These are phyloP conservation scores for Sherardia arvensis DNA, from an alignment of 257 asterid species.

Conservation along the genomic window DNA sequence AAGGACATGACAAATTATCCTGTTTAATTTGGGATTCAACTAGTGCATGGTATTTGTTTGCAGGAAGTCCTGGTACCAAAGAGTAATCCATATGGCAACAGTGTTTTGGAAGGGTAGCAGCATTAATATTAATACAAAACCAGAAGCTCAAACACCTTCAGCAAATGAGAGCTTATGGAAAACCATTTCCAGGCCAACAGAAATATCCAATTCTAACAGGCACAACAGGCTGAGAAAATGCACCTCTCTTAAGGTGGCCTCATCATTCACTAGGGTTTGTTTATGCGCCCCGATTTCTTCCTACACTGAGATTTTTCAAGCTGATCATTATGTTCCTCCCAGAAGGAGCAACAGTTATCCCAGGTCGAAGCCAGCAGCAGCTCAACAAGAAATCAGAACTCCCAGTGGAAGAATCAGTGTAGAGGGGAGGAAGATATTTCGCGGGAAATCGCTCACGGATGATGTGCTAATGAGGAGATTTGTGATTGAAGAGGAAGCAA, in stretches of 20 bases:
- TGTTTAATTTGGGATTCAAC: no score
- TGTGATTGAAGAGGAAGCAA: constrained; percentile 80
- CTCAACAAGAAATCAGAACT: constrained; percentile 31
- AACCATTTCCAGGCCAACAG: constrained; percentile 37
- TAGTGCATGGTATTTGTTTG: neutral
- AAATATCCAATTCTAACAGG: constrained; percentile 23
- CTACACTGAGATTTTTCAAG: constrained; percentile 64
- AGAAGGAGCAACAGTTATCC: constrained; percentile 73
- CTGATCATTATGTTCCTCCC: constrained; percentile 41
- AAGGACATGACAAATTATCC: no score
- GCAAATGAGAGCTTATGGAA: constrained; percentile 36
- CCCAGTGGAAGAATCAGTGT: constrained; percentile 62
- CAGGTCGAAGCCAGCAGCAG: constrained; percentile 31
- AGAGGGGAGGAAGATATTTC: constrained; percentile 63
- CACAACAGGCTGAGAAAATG: constrained; percentile 58
- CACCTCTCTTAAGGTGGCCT: constrained; percentile 61
- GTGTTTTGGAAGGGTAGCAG: constrained; percentile 35
- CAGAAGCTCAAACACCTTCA: constrained; percentile 32
- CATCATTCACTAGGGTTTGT: constrained; percentile 74
- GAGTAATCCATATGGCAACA: constrained; percentile 74
- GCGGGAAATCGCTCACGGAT: constrained; percentile 72
- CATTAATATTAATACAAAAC: constrained; percentile 21
- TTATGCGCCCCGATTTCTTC: constrained; percentile 80
- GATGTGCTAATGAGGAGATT: constrained; percentile 84
- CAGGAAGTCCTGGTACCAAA: constrained; percentile 90